Conservation (phyloP, 108 stramenopile species). For the Nitzschia putrida region DNA sequence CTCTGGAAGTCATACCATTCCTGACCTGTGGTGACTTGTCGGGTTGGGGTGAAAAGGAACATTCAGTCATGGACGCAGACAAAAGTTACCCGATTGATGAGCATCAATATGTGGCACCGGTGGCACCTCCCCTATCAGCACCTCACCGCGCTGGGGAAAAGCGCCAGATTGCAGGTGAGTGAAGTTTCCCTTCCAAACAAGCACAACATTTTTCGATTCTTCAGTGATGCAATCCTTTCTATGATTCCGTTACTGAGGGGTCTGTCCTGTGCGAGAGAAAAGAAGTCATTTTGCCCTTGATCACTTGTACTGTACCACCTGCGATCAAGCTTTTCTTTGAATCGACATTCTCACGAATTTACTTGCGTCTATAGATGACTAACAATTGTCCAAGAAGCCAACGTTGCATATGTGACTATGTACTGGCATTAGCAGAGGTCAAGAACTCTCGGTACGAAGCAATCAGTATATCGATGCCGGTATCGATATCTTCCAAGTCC, state of each 20-base stretch:
- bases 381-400: too few species aligned
- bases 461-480: slow-evolving; percentile 40
- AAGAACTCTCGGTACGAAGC: slow-evolving; percentile 18
- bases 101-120: slow-evolving; percentile 46
- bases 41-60: slow-evolving; percentile 38
- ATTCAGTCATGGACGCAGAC: slow-evolving; percentile 74
- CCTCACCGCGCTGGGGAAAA: slow-evolving; percentile 54
- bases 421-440: neutral
- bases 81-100: slow-evolving; percentile 76
- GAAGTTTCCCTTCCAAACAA: neutral
- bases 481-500: slow-evolving; percentile 34
- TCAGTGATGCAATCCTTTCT: neutral
- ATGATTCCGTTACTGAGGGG: neutral
- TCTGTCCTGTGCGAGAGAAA: slow-evolving; percentile 38
- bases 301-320: slow-evolving; percentile 35
- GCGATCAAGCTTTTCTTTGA: slow-evolving; percentile 44
- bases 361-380: neutral
- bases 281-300: slow-evolving; percentile 46
- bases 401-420: too few species aligned
- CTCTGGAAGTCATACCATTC: slow-evolving; percentile 68
- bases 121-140: slow-evolving; percentile 76
- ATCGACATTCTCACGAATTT: slow-evolving; percentile 28
- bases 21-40: slow-evolving; percentile 72
- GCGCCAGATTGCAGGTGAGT: neutral
- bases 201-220: neutral